Conservation (phyloP, 2,329 filamentous ascomycete species). For the Colletotrichum gloeosporioides region DNA sequence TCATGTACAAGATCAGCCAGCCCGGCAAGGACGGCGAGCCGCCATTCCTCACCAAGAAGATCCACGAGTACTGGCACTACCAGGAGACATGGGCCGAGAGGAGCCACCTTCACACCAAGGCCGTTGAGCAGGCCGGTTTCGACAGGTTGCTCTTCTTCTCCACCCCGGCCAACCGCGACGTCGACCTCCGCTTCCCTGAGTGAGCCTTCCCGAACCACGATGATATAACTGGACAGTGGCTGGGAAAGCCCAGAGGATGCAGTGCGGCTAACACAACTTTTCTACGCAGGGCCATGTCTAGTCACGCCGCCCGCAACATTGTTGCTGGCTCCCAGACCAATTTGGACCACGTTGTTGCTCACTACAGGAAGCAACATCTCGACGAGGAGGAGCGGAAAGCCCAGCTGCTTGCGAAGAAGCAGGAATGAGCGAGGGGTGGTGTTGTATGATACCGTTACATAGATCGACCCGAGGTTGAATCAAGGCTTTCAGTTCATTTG, state of each 20-base stretch:
- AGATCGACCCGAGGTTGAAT: slow-evolving; percentile 19
- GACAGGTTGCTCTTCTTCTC: slow-evolving; percentile 62
- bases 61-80: slow-evolving; percentile 52
- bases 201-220: slow-evolving; percentile 40
- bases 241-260: background rate
- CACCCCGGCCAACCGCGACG: slow-evolving; percentile 42
- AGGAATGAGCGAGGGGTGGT: background rate
- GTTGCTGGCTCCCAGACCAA: slow-evolving; percentile 60
- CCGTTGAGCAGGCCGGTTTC: slow-evolving; percentile 60
- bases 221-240: background rate
- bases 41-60: slow-evolving; percentile 49
- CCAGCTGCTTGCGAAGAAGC: slow-evolving; percentile 37
- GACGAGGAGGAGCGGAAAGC: slow-evolving; percentile 62
- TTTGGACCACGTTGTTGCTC: slow-evolving; percentile 61
- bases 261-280: slow-evolving; percentile 6
- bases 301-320: slow-evolving; percentile 57
- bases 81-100: slow-evolving; percentile 56
- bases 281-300: slow-evolving; percentile 49
- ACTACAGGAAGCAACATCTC: slow-evolving; percentile 60
- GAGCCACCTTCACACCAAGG: slow-evolving; percentile 57
- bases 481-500: slow-evolving; percentile 15
- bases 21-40: slow-evolving; percentile 55
- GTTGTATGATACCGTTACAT: slow-evolving; percentile 24
- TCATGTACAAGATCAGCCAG: slow-evolving; percentile 56
- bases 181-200: slow-evolving; percentile 64